Evolutionary conservation across 371 early-diverging fungal genomes (phyloP).

Genomic region (Thermomucor indicae-seudaticae): DNA sequence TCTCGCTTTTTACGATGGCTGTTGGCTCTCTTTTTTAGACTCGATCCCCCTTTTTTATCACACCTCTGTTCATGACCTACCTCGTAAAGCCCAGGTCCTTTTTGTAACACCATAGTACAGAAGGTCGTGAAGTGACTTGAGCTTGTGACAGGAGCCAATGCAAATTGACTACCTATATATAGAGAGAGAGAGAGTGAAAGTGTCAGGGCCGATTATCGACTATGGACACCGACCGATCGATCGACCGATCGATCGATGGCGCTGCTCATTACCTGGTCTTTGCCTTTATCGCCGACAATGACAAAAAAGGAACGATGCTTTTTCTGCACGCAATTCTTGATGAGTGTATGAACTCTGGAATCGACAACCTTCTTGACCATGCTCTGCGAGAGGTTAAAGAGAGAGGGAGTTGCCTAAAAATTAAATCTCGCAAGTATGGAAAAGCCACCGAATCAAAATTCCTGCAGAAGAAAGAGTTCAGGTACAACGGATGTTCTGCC

Average conservation of each 20-base stretch:
- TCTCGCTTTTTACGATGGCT: conserved; percentile 96
- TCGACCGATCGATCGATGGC: too few species aligned
- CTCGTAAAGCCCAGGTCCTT: conserved; percentile 94
- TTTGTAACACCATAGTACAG: conserved; percentile 98
- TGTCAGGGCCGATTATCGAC: neutral
- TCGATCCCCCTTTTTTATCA: neutral
- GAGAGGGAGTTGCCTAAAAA: too few species aligned
- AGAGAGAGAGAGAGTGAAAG: neutral
- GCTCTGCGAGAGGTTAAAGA: too few species aligned
- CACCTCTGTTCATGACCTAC: conserved; percentile 17
- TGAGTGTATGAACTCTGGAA: conserved; percentile 88
- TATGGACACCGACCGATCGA: neutral
- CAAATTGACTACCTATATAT: conserved; percentile 80
- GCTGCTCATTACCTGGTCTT: conserved; percentile 73
- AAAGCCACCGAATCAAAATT: too few species aligned
- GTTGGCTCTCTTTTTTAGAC: neutral
- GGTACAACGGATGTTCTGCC: too few species aligned
- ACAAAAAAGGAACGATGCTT: conserved; percentile 96
- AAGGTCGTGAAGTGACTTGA: conserved; percentile 85
- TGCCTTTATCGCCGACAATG: conserved; percentile 94
- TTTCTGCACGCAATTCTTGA: conserved; percentile 86
- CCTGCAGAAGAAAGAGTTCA: too few species aligned
- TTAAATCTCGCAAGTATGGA: too few species aligned
- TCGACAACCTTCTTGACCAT: conserved; percentile 92
- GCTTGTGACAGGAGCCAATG: conserved; percentile 96